Percentiles rank a stretch among this genome's conserved stretches.
Evolutionary conservation across 257 asterid species (phyloP).

Genomic region (Lavandula angustifolia): DNA sequence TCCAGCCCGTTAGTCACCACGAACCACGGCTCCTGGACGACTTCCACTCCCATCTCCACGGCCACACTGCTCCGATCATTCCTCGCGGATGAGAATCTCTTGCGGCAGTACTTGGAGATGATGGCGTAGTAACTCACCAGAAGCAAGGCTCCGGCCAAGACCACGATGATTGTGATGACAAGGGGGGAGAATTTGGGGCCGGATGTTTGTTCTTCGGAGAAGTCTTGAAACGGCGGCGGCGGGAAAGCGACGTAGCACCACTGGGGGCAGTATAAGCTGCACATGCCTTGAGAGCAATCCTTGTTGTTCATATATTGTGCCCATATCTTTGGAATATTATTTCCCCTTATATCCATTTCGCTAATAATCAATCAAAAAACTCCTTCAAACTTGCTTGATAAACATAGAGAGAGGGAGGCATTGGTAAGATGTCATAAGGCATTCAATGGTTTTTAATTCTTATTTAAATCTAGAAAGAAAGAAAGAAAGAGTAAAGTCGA

Average conservation of each 20-base stretch:
- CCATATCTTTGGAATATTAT: slow-evolving; percentile 22
- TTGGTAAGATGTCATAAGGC: not conserved
- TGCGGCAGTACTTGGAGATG: slow-evolving; percentile 45
- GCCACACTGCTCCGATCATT: slow-evolving; percentile 18
- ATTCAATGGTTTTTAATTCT: not conserved
- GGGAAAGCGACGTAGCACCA: slow-evolving; percentile 54
- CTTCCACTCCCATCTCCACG: slow-evolving; percentile 31
- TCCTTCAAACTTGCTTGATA: not conserved
- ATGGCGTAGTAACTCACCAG: slow-evolving; percentile 54
- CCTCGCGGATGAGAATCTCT: slow-evolving; percentile 22
- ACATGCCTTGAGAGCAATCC: slow-evolving; percentile 57
- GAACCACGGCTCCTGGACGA: slow-evolving; percentile 34
- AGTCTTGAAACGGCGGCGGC: slow-evolving; percentile 45
- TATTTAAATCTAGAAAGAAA: not conserved
- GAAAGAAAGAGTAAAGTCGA: not conserved
- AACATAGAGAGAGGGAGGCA: no score
- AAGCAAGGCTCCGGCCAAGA: slow-evolving; percentile 49
- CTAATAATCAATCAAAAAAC: not conserved
- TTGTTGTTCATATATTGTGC: slow-evolving; percentile 26
- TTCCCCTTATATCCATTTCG: no score
- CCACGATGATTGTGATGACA: slow-evolving; percentile 45
- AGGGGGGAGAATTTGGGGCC: slow-evolving; percentile 46
- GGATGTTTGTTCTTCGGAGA: slow-evolving; percentile 26
- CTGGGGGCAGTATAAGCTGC: slow-evolving; percentile 55
- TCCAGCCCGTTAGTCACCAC: slow-evolving; percentile 43